Evolutionary conservation across 495 filamentous ascomycete genomes (phyloP), one percentile per base, ranked within the genome.

Genomic region (Achaetomiella virescens): DNA sequence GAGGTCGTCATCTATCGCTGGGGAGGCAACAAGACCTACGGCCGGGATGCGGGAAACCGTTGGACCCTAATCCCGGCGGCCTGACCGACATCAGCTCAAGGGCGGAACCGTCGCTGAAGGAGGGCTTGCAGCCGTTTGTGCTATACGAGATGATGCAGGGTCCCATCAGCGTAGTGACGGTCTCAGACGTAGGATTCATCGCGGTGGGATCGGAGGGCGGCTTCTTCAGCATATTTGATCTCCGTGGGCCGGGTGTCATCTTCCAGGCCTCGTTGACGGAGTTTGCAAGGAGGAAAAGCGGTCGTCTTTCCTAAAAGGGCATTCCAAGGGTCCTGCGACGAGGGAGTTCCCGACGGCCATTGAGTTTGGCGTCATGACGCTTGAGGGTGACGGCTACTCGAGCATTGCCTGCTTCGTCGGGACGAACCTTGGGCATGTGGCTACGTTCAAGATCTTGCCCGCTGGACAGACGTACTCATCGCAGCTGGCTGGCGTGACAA

Each of bases 331-430:
- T 4, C 66, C 54, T 68, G 51, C 43, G 17, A 70, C 80, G 48
- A 12, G n/a, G 25, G 92, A 95, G 65, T 95, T 83, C 83, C 82
- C 83, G 27, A 89, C 84, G 7, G 74, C 71, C 37, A 78, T 97
- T 11, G 88, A 96, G 68, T 98, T 97, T 74, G 90, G 88, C 55
- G 89, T 97, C 27, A 85, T 98, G 83, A 93, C 86, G 12, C 74
- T 96, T 18, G 93, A 97, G 42, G 89, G 86, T 0, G 92, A 97
- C 70, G 86, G 88, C 58, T 98, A 95, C 64, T 96, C 92, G 7
- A 95, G 89, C 61, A 95, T 98, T 52, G 83, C 86, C 44, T 86
- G 91, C 60, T 96, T 97, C 63, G 86, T 93, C 4, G 93, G 95
- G 10, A 97, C 92, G 0, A 91, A 86, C 61, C 62, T 83, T 35